A percentile compares a stretch with the other conserved stretches of the same genome.
These are phyloP conservation scores for Lodderomyces beijingensis DNA, from an alignment of 1,139 yeast genomes.

Conservation along the genomic window DNA sequence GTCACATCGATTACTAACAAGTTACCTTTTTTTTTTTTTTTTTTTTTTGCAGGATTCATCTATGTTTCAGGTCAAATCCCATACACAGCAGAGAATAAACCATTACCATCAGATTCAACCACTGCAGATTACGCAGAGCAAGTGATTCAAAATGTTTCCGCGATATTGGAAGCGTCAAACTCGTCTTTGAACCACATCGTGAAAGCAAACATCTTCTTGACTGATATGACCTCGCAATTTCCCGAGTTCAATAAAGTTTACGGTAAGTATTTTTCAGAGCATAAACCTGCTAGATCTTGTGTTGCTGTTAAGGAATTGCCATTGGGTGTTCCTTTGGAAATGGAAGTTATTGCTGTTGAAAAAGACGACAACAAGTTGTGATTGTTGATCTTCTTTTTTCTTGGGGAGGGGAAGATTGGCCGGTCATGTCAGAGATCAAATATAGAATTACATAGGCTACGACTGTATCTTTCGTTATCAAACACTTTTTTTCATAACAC, in stretches of 20 bases:
- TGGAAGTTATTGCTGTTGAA: constrained; percentile 80
- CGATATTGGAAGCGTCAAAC: constrained; percentile 75
- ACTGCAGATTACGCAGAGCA: constrained; percentile 84
- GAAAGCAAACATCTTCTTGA: constrained; percentile 81
- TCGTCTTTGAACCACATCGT: constrained; percentile 78
- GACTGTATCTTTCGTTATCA: too few species aligned
- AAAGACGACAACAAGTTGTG: constrained; percentile 38
- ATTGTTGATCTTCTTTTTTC: background rate
- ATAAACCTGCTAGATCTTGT: constrained; percentile 95
- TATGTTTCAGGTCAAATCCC: constrained; percentile 97
- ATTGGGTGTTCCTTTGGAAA: constrained; percentile 68
- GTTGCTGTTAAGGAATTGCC: constrained; percentile 89
- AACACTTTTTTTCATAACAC: too few species aligned
- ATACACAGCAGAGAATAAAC: constrained; percentile 75
- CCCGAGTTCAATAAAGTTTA: constrained; percentile 80
- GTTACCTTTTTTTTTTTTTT: too few species aligned
- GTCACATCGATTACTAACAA: too few species aligned
- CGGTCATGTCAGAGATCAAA: too few species aligned
- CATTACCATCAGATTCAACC: constrained; percentile 61
- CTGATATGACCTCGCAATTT: constrained; percentile 76
- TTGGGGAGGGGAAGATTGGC: too few species aligned
- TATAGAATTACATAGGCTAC: too few species aligned
- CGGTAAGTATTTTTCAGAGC: constrained; percentile 70
- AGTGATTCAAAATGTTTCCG: constrained; percentile 70
- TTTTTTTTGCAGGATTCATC: constrained; percentile 49